A percentile compares a stretch with the other conserved stretches of the same genome.
phyloP scores from a whole-genome alignment of 75 land plant genomes.

The Selaginella moellendorffii region DNA sequence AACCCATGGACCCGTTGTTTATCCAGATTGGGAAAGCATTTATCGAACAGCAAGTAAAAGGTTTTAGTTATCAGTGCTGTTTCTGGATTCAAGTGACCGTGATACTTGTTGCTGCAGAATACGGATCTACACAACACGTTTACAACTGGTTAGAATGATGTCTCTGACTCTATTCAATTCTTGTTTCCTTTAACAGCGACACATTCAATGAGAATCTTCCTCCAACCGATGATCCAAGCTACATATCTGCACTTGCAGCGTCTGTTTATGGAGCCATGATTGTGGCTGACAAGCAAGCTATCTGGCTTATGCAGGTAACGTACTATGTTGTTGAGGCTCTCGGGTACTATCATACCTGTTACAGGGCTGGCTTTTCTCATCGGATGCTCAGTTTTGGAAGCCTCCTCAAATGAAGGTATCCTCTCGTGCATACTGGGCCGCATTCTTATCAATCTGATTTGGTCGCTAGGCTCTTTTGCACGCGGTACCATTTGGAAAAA shows the following conservation, averaged over 20 bases:
- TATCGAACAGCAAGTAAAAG: slow-evolving; percentile 67
- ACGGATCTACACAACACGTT: slow-evolving; percentile 69
- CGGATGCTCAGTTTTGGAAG: slow-evolving; percentile 78
- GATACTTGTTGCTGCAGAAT: slow-evolving; percentile 67
- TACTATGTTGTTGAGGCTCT: not conserved
- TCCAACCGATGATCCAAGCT: slow-evolving; percentile 70
- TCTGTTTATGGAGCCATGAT: slow-evolving; percentile 75
- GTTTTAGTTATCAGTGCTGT: no score
- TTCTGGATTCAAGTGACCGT: no score
- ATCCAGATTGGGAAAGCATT: slow-evolving; percentile 70
- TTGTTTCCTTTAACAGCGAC: slow-evolving; percentile 55
- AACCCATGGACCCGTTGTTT: slow-evolving; percentile 86
- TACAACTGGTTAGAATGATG: slow-evolving; percentile 91
- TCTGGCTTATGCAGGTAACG: slow-evolving; percentile 92
- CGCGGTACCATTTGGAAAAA: slow-evolving; percentile 89
- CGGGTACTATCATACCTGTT: slow-evolving; percentile 3
- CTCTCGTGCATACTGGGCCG: not conserved
- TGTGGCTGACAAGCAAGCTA: slow-evolving; percentile 62
- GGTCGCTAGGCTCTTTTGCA: slow-evolving; percentile 78
- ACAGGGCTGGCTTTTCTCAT: slow-evolving; percentile 96
- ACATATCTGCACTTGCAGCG: slow-evolving; percentile 75
- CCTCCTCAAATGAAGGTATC: slow-evolving; percentile 95
- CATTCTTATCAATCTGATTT: not conserved
- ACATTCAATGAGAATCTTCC: slow-evolving; percentile 92
- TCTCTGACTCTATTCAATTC: not conserved